phyloP scores from a whole-genome alignment of 2,329 filamentous ascomycete species.

The Cadophora malorum region DNA sequence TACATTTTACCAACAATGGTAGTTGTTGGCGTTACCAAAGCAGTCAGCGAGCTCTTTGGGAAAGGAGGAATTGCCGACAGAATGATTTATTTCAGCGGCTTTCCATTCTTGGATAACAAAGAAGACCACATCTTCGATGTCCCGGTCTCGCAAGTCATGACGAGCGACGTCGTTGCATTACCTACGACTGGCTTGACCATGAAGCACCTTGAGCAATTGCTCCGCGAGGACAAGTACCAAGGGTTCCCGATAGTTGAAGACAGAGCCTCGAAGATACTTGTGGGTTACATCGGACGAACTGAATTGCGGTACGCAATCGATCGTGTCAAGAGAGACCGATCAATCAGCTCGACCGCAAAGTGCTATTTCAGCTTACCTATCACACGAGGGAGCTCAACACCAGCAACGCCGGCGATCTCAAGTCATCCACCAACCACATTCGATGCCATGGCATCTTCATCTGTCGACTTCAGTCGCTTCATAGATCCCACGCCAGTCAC shows the following conservation, averaged over 20 bases:
- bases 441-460: constrained; percentile 63
- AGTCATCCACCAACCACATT: constrained; percentile 59
- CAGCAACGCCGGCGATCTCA: constrained; percentile 38
- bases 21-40: constrained; percentile 95
- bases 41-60: constrained; percentile 87
- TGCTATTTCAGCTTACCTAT: constrained; percentile 74
- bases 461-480: constrained; percentile 83
- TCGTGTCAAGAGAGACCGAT: constrained; percentile 72
- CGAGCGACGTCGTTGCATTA: constrained; percentile 73
- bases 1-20: constrained; percentile 99
- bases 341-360: constrained; percentile 69
- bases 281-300: constrained; percentile 92
- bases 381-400: constrained; percentile 40
- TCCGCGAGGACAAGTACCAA: constrained; percentile 82
- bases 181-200: constrained; percentile 77
- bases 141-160: constrained; percentile 91
- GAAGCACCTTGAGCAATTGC: constrained; percentile 75
- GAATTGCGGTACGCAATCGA: constrained; percentile 92
- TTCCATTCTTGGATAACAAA: constrained; percentile 96
- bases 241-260: constrained; percentile 93
- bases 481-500: constrained; percentile 89
- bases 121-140: constrained; percentile 97
- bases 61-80: constrained; percentile 96
- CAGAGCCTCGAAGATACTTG: constrained; percentile 69
- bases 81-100: constrained; percentile 99